Conservation (phyloP, 371 early-diverging fungal species). For the Mortierella sp. region DNA sequence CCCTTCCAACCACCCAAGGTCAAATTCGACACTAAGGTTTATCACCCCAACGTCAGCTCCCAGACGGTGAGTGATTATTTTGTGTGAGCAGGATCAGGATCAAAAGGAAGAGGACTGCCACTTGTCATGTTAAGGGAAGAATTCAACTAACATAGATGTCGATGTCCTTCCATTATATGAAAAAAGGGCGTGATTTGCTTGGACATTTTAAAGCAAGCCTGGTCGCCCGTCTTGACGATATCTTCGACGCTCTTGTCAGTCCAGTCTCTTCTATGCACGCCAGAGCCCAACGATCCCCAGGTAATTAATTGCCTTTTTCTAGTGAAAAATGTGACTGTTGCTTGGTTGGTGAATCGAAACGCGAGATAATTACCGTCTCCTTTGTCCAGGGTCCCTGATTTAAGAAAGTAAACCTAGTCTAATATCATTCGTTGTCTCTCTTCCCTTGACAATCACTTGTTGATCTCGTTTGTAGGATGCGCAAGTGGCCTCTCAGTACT, state of each 20-base stretch:
- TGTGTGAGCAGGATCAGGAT: no score
- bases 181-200: slow-evolving; percentile 68
- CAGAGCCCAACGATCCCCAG: slow-evolving; percentile 70
- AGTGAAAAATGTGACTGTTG: not conserved
- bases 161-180: no score
- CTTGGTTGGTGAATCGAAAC: no score
- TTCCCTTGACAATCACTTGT: not conserved
- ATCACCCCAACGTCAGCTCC: slow-evolving; percentile 70
- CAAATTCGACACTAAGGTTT: slow-evolving; percentile 66
- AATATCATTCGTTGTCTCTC: not conserved
- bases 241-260: slow-evolving; percentile 64
- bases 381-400: not conserved
- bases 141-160: no score
- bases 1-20: slow-evolving; percentile 69
- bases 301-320: slow-evolving; percentile 27
- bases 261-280: slow-evolving; percentile 64
- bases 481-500: slow-evolving; percentile 60
- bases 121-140: no score
- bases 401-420: not conserved
- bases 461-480: slow-evolving; percentile 49
- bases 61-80: slow-evolving; percentile 62
- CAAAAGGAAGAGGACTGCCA: no score
- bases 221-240: slow-evolving; percentile 67
- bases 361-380: not conserved
- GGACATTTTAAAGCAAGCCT: slow-evolving; percentile 65